phyloP scores from a whole-genome alignment of 768 basidiomycete species.

The Tulasnella sp. region DNA sequence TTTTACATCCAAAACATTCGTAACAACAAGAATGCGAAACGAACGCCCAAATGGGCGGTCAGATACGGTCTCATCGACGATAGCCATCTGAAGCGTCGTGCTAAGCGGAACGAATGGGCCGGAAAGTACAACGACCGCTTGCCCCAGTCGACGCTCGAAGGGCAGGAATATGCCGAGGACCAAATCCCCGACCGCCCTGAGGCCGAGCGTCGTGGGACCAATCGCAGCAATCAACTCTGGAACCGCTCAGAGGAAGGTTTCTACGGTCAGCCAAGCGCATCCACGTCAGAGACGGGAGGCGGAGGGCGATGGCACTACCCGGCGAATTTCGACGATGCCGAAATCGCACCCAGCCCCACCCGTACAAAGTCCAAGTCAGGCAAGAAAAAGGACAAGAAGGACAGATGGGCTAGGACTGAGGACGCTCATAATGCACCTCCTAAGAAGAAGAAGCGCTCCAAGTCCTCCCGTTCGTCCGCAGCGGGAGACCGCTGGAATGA shows the following conservation, averaged over 20 bases:
- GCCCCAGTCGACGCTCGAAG: constrained; percentile 54
- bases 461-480: constrained; percentile 23
- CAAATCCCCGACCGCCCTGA: constrained; percentile 36
- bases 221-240: constrained; percentile 43
- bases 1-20: constrained; percentile 92
- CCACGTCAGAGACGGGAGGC: constrained; percentile 23
- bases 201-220: background rate
- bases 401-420: constrained; percentile 77
- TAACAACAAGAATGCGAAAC: constrained; percentile 84
- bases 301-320: constrained; percentile 71
- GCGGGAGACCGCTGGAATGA: constrained; percentile 25
- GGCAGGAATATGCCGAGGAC: constrained; percentile 66
- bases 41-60: constrained; percentile 94
- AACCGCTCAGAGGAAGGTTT: constrained; percentile 62
- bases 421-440: constrained; percentile 49
- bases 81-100: constrained; percentile 62
- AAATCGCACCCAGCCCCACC: constrained; percentile 23
- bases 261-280: constrained; percentile 36
- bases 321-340: constrained; percentile 61
- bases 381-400: constrained; percentile 73
- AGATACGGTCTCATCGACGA: constrained; percentile 83
- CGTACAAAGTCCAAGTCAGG: constrained; percentile 31
- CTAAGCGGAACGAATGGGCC: constrained; percentile 79
- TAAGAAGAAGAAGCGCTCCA: constrained; percentile 44
- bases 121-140: constrained; percentile 74